These are phyloP conservation scores for Penicillium oxalicum DNA, from an alignment of 2,329 filamentous ascomycete genomes.

Conservation along the genomic window DNA sequence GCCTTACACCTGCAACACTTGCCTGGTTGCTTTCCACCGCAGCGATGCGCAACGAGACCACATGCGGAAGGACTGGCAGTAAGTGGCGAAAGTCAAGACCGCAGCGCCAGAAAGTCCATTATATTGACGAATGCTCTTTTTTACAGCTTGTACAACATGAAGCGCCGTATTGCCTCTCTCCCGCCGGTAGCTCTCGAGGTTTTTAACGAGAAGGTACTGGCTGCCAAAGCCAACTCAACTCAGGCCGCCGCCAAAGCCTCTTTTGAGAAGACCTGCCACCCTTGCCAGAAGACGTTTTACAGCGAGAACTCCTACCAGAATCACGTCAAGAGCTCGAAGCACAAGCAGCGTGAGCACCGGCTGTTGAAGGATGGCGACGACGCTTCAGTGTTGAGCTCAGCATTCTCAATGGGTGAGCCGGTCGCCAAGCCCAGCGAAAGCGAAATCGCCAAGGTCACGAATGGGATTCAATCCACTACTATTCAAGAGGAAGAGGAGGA, in stretches of 20 bases:
- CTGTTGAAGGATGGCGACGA: slow-evolving; percentile 49
- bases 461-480: slow-evolving; percentile 65
- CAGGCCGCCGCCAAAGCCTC: slow-evolving; percentile 82
- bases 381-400: slow-evolving; percentile 80
- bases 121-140: slow-evolving; percentile 4
- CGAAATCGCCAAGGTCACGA: slow-evolving; percentile 70
- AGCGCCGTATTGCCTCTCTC: slow-evolving; percentile 83
- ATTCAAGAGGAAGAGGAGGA: slow-evolving; percentile 50
- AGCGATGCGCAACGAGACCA: slow-evolving; percentile 89
- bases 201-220: slow-evolving; percentile 92
- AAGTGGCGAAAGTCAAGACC: slow-evolving; percentile 40
- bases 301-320: slow-evolving; percentile 95
- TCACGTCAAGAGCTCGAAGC: slow-evolving; percentile 85
- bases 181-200: slow-evolving; percentile 86
- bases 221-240: slow-evolving; percentile 75
- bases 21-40: slow-evolving; percentile 91
- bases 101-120: background rate
- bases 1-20: slow-evolving; percentile 97
- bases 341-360: slow-evolving; percentile 62
- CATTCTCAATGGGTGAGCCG: slow-evolving; percentile 83
- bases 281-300: slow-evolving; percentile 88
- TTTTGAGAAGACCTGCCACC: slow-evolving; percentile 75
- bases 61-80: slow-evolving; percentile 99
- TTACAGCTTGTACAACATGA: slow-evolving; percentile 82
- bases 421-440: slow-evolving; percentile 54